Evolutionary conservation across 1,284 basidiomycete species (phyloP).

Genomic region (Marasmius fiardii): DNA sequence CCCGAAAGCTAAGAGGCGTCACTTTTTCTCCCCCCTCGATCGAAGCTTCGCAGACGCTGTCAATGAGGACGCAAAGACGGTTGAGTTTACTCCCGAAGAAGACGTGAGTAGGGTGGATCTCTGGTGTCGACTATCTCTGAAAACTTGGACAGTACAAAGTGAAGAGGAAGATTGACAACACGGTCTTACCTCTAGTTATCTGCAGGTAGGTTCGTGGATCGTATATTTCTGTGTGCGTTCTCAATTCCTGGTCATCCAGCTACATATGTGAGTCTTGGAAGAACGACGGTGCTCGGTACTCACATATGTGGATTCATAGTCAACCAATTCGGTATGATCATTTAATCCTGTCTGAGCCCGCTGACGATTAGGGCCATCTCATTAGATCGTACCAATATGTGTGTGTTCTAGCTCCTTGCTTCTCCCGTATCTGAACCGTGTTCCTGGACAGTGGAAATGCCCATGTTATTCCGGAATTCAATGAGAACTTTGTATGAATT

Average conservation of each 20-base stretch:
- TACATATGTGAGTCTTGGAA: slow-evolving; percentile 41
- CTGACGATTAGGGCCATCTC: neutral
- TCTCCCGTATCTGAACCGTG: neutral
- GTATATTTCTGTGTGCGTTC: neutral
- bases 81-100: slow-evolving; percentile 12
- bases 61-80: slow-evolving; percentile 8
- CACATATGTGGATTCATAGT: slow-evolving; percentile 48
- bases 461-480: slow-evolving; percentile 47
- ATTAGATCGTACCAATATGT: slow-evolving; percentile 55
- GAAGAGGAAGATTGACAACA: slow-evolving; percentile 43
- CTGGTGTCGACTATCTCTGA: neutral
- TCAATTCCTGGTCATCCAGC: slow-evolving; percentile 19
- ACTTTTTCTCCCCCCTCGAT: slow-evolving; percentile 12
- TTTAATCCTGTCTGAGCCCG: slow-evolving; percentile 4
- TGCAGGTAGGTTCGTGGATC: slow-evolving; percentile 31
- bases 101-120: slow-evolving; percentile 1
- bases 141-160: slow-evolving; percentile 25
- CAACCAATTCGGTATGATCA: slow-evolving; percentile 50
- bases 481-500: slow-evolving; percentile 44
- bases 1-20: slow-evolving; percentile 3
- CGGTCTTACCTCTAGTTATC: slow-evolving; percentile 44
- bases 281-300: neutral
- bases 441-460: slow-evolving; percentile 44
- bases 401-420: slow-evolving; percentile 10
- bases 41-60: slow-evolving; percentile 9